Evolutionary conservation across 164 flowering plant genomes (phyloP).

Genomic region (Dillenia turbinata): DNA sequence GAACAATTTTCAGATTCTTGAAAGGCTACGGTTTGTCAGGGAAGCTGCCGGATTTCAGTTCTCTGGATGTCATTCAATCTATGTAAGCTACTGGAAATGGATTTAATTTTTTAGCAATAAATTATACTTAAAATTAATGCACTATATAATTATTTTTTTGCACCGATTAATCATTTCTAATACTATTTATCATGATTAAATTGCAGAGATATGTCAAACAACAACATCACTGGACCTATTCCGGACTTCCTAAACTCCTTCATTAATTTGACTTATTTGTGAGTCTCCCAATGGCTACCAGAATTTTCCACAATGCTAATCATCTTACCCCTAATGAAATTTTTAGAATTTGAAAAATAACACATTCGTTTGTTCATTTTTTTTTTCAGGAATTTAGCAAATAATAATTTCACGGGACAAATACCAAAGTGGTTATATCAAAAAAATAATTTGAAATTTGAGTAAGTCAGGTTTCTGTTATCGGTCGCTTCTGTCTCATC

Average conservation of each 20-base stretch:
- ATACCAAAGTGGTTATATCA: conserved; percentile 19
- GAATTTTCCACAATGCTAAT: no score
- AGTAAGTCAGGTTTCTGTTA: conserved; percentile 7
- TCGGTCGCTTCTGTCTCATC: no score
- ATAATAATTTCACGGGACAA: conserved; percentile 21
- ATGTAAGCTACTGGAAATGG: conserved; percentile 15
- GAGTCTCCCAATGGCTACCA: background rate
- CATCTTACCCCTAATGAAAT: no score
- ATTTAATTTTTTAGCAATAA: background rate
- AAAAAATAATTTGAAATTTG: conserved; percentile 14
- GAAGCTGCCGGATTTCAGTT: conserved; percentile 27
- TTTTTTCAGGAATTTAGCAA: conserved; percentile 22
- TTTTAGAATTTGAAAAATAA: background rate
- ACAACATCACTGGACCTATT: conserved; percentile 14
- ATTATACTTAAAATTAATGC: background rate
- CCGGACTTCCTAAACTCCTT: conserved; percentile 19
- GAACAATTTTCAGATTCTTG: conserved; percentile 16
- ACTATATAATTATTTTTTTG: background rate
- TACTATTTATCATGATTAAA: background rate
- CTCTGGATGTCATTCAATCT: conserved; percentile 24
- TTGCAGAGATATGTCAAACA: conserved; percentile 22
- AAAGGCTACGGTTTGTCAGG: conserved; percentile 18
- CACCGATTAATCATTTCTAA: background rate
- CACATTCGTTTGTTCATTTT: background rate
- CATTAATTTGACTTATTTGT: conserved; percentile 12